Conservation (phyloP, 441 rosid genomes). For the Viola pubescens region DNA sequence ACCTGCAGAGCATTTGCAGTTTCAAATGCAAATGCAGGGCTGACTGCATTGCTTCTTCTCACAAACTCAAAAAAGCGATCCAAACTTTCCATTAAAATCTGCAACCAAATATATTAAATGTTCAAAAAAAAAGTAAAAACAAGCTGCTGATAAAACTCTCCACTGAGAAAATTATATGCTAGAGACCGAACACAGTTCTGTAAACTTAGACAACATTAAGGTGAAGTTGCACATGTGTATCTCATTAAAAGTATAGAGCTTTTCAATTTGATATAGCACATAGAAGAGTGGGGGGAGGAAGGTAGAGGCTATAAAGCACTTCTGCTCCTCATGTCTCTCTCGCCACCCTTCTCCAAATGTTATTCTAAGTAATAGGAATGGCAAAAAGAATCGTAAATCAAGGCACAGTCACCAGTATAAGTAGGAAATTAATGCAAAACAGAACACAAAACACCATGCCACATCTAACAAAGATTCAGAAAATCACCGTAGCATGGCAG, state of each 20-base stretch:
- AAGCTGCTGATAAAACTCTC: not conserved
- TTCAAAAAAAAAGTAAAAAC: not conserved
- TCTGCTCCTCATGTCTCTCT: too few species aligned
- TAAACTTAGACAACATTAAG: too few species aligned
- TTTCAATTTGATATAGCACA: too few species aligned
- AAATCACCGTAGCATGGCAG: constrained; percentile 90
- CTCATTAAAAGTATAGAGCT: too few species aligned
- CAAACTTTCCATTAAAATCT: constrained; percentile 88
- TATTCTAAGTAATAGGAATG: too few species aligned
- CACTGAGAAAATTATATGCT: too few species aligned
- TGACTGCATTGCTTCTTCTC: constrained; percentile 92
- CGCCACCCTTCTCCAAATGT: too few species aligned
- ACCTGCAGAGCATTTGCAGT: constrained; percentile 99
- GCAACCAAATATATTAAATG: constrained; percentile 14
- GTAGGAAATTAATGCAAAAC: not conserved
- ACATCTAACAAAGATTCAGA: constrained; percentile 16
- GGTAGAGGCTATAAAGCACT: too few species aligned
- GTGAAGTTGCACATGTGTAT: too few species aligned
- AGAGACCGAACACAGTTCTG: too few species aligned
- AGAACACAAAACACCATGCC: not conserved
- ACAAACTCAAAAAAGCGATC: constrained; percentile 89
- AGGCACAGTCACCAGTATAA: not conserved
- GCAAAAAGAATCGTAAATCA: too few species aligned
- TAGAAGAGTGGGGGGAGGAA: too few species aligned
- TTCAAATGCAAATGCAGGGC: constrained; percentile 92